Conservation (phyloP, 2,329 filamentous ascomycete species). For the Fusarium sp. region DNA sequence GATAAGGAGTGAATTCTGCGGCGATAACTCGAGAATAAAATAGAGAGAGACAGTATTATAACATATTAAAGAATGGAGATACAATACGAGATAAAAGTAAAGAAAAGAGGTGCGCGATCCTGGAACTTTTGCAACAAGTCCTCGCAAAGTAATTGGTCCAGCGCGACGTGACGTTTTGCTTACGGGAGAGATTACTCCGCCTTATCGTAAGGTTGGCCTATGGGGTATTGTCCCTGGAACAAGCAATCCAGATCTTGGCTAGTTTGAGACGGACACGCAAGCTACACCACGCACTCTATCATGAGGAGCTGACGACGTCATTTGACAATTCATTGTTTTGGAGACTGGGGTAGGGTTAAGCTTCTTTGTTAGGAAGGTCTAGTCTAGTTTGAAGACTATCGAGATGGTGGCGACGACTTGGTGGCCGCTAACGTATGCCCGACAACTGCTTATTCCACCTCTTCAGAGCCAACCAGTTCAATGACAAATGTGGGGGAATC, state of each 20-base stretch:
- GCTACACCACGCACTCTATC: conserved; percentile 18
- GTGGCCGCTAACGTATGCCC: background rate
- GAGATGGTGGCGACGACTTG: background rate
- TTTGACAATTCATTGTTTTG: background rate
- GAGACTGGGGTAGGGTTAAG: background rate
- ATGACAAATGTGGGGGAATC: too few species aligned
- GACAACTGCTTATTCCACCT: conserved; percentile 3
- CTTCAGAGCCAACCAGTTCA: background rate
- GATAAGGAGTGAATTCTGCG: background rate
- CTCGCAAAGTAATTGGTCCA: conserved; percentile 13
- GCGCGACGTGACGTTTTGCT: conserved; percentile 25
- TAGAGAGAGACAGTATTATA: background rate
- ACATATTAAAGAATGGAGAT: conserved; percentile 25
- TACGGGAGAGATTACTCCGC: conserved; percentile 23
- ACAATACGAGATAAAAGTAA: background rate
- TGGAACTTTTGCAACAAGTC: conserved; percentile 37
- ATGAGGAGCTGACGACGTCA: conserved; percentile 26
- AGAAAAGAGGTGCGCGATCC: background rate
- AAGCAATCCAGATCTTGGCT: background rate
- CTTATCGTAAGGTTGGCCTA: conserved; percentile 12
- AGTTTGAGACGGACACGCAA: conserved; percentile 30
- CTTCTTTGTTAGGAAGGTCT: background rate
- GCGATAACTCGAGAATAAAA: background rate
- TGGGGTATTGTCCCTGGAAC: background rate
- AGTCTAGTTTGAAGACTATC: background rate